These are phyloP conservation scores for Wickerhamiella cacticola DNA, from an alignment of 805 yeast species.

Conservation along the genomic window DNA sequence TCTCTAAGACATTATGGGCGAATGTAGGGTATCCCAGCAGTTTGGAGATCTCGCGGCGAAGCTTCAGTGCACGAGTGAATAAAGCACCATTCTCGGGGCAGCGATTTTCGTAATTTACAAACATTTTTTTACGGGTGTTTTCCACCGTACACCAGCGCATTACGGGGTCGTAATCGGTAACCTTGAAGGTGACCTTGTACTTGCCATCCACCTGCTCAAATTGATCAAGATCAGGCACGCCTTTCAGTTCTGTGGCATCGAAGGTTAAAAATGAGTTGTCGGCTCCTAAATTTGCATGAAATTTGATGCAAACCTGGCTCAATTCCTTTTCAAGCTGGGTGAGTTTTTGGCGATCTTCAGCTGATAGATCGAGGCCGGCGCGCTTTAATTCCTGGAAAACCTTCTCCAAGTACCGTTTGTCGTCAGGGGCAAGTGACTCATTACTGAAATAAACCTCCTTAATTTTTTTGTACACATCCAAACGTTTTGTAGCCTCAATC, in stretches of 20 bases:
- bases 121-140: slow-evolving; percentile 55
- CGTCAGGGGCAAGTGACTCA: slow-evolving; percentile 39
- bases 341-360: slow-evolving; percentile 43
- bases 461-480: slow-evolving; percentile 51
- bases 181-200: slow-evolving; percentile 63
- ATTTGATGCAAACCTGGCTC: slow-evolving; percentile 45
- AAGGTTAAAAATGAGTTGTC: slow-evolving; percentile 51
- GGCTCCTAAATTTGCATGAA: slow-evolving; percentile 56
- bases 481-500: slow-evolving; percentile 55
- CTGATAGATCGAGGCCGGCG: slow-evolving; percentile 54
- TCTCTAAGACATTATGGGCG: slow-evolving; percentile 61
- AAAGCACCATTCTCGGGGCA: slow-evolving; percentile 48
- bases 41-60: slow-evolving; percentile 51
- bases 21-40: slow-evolving; percentile 55
- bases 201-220: slow-evolving; percentile 39
- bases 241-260: slow-evolving; percentile 53
- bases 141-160: slow-evolving; percentile 54
- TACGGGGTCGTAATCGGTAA: slow-evolving; percentile 71
- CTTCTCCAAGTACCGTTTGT: slow-evolving; percentile 46
- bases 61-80: slow-evolving; percentile 45
- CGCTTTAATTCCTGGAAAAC: slow-evolving; percentile 45
- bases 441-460: slow-evolving; percentile 37
- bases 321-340: slow-evolving; percentile 48
- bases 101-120: slow-evolving; percentile 55
- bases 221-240: slow-evolving; percentile 56